Evolutionary conservation across 139 green algal genomes (phyloP).

Genomic region (Eudorina sp.): DNA sequence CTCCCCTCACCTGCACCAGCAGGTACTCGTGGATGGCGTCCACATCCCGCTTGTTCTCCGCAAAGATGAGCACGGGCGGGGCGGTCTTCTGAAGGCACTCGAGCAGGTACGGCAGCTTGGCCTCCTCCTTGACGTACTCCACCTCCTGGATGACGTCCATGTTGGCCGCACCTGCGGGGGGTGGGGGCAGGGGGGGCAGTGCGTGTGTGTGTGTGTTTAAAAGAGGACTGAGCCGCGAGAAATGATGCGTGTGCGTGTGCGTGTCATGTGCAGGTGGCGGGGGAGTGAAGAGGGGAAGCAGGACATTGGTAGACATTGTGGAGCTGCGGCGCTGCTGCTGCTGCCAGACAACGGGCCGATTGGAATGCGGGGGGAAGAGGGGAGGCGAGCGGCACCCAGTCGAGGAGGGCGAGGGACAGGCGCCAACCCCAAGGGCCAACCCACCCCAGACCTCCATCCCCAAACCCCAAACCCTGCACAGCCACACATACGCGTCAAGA

Average conservation of each 20-base stretch:
- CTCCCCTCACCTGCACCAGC: constrained; percentile 76
- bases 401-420: too few species aligned
- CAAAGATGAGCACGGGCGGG: constrained; percentile 97
- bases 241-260: background rate
- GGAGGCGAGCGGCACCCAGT: too few species aligned
- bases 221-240: too few species aligned
- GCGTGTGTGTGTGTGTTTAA: background rate
- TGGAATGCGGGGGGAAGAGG: too few species aligned
- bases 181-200: background rate
- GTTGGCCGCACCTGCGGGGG: constrained; percentile 93
- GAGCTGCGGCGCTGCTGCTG: too few species aligned
- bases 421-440: too few species aligned
- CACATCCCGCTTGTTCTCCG: constrained; percentile 98
- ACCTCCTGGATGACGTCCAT: constrained; percentile 99
- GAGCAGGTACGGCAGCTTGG: constrained; percentile 95
- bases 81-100: constrained; percentile 98
- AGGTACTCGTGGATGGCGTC: constrained; percentile 97
- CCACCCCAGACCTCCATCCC: too few species aligned
- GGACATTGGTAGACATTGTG: too few species aligned
- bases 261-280: background rate
- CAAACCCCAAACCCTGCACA: too few species aligned
- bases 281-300: background rate
- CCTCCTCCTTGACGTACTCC: constrained; percentile 99
- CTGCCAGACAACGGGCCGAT: too few species aligned
- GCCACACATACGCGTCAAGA: too few species aligned